These are phyloP conservation scores for Avena eriantha DNA, from an alignment of 176 grass and related monocot genomes.

Conservation along the genomic window DNA sequence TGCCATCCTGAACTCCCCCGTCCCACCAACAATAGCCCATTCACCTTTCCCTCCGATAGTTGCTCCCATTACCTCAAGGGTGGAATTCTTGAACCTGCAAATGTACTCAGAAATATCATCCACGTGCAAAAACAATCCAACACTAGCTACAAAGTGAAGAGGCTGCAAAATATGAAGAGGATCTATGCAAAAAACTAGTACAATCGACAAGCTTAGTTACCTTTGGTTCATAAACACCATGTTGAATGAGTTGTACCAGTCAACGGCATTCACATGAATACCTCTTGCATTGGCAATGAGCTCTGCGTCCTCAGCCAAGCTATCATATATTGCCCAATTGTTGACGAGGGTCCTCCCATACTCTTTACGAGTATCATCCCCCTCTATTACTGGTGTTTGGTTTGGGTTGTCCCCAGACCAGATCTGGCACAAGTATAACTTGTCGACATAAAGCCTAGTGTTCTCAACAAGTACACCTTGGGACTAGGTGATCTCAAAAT, in stretches of 20 bases:
- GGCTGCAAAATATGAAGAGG: no score
- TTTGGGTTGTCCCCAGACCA: not conserved
- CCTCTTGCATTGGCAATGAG: not conserved
- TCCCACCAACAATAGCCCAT: not conserved
- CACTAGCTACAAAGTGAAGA: not conserved
- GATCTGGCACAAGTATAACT: not conserved
- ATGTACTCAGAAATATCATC: not conserved
- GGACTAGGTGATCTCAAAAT: not conserved
- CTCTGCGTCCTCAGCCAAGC: not conserved
- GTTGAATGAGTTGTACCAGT: not conserved
- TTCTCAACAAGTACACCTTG: not conserved
- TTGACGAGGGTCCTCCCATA: not conserved
- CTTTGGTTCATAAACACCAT: not conserved
- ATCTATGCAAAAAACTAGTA: not conserved
- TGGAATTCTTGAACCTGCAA: not conserved
- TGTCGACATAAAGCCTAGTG: not conserved
- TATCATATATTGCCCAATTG: not conserved
- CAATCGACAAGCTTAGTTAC: not conserved
- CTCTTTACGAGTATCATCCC: not conserved
- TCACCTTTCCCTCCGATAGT: no score
- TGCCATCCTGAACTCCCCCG: not conserved
- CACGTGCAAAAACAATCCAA: not conserved
- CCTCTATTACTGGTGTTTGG: no score
- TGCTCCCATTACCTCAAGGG: not conserved
- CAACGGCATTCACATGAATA: not conserved